phyloP scores from a whole-genome alignment of 345 rosid species.

The Eucalyptus microcorys region DNA sequence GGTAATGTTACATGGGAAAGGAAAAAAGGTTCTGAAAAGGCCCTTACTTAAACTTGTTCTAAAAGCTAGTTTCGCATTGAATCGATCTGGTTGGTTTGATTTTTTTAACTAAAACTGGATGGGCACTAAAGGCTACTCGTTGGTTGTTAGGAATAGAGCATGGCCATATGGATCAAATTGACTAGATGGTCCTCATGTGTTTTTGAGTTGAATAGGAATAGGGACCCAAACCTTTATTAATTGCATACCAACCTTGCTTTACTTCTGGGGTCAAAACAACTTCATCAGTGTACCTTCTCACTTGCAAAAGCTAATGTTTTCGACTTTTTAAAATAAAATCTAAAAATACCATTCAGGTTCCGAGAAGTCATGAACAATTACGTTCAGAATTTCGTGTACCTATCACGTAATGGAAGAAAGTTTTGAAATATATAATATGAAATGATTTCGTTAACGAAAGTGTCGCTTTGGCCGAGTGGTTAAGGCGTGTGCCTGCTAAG shows the following conservation, averaged over 20 bases:
- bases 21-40: not conserved
- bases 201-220: not conserved
- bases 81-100: rapidly evolving
- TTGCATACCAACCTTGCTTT: not conserved
- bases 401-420: not conserved
- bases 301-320: not conserved
- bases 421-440: rapidly evolving
- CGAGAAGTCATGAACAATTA: not conserved
- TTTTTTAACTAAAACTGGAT: rapidly evolving
- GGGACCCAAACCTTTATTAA: not conserved
- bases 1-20: too few relatives aligned
- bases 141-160: not conserved
- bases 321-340: not conserved
- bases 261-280: too few relatives aligned
- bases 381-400: not conserved
- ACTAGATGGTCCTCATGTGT: not conserved
- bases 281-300: rapidly evolving
- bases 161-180: not conserved
- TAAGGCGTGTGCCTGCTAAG: slow-evolving; percentile 93
- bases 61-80: not conserved
- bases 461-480: slow-evolving; percentile 91
- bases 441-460: rapidly evolving
- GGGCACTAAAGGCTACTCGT: not conserved
- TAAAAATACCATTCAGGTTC: not conserved
- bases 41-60: not conserved